These are phyloP conservation scores for Sarocladiaceae sp. DNA, from an alignment of 2,329 filamentous ascomycete genomes.

Conservation along the genomic window DNA sequence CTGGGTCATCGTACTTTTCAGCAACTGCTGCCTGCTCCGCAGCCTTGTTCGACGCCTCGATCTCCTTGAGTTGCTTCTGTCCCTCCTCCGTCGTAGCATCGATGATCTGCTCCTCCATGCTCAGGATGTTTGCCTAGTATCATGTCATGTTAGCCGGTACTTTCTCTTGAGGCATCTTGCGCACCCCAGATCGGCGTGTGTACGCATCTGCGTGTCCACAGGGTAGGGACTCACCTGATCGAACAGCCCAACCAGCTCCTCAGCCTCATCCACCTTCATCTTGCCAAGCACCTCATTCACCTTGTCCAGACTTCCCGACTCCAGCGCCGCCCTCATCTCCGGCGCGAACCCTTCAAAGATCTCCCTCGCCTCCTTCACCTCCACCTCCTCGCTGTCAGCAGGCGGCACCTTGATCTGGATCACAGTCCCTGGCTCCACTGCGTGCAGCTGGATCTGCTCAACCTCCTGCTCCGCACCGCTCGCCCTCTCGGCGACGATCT, in stretches of 20 bases:
- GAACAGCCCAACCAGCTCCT: conserved; percentile 74
- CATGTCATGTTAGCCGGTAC: conserved; percentile 15
- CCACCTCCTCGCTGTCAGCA: conserved; percentile 58
- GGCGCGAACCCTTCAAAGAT: conserved; percentile 82
- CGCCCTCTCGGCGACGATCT: conserved; percentile 55
- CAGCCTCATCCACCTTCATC: conserved; percentile 83
- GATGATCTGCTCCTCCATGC: conserved; percentile 86
- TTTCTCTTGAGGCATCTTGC: background rate
- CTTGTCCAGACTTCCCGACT: conserved; percentile 76
- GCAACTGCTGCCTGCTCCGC: conserved; percentile 19
- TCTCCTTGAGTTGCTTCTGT: conserved; percentile 66
- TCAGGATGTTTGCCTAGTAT: conserved; percentile 71
- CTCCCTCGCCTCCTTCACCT: conserved; percentile 55
- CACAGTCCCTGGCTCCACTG: conserved; percentile 85
- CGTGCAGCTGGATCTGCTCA: conserved; percentile 96
- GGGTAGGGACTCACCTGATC: conserved; percentile 49
- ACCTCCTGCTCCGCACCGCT: conserved; percentile 53
- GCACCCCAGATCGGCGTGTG: background rate
- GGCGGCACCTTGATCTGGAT: conserved; percentile 84
- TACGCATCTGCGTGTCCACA: background rate
- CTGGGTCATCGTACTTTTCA: conserved; percentile 29
- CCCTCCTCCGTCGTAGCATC: conserved; percentile 90
- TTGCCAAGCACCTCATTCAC: conserved; percentile 60
- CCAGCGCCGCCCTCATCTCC: conserved; percentile 73
- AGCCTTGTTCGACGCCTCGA: conserved; percentile 47